Evolutionary conservation across 2,329 filamentous ascomycete genomes (phyloP), one percentile per base, ranked within the genome.

Genomic region (Colletotrichum lentis): DNA sequence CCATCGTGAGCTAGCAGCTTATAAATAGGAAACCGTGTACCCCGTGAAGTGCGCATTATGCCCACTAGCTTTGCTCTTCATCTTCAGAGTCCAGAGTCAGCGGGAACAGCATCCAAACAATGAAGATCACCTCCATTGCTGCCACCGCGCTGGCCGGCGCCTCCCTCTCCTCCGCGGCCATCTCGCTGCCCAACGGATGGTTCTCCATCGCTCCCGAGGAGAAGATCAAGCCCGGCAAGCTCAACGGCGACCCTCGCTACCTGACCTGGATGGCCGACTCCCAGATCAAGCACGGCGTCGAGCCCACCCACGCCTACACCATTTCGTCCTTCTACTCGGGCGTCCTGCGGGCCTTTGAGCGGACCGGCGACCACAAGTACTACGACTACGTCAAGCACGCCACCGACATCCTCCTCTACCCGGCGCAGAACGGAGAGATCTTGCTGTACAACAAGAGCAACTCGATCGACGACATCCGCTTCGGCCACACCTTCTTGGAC

Each of bases 261-360:
- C 65, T 74, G 14, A 74, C 73, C 11, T 74, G 73, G 73, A 74
- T 74, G 73, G 73, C 73, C 10, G 73, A 74, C 59, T 74, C 73
- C 18, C 71, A 74, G 41, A 74, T 74, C 31, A 73, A 71, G 59
- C 73, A 74, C 47, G 72, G 73, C 4, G 73, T 73, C 16, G 73
- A 74, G 41, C 73, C 73, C 0, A 74, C 73, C 1, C 67, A 72
- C 37, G 73, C 73, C 3, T 74, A 74, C 57, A 74, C 73, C 0
- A 67, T 73, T 47, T 77, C 75, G 1, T 72, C 75, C 0, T 75
- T 75, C 0, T 72, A 76, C 22, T 73, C 73, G 7, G 73, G 74
- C 5, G 72, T 75, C 37, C 69, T 70, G 14, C 31, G 54, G 11
- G 69, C 62, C 2, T 73, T 71, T 55, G 71, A 74, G n/a, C 46